Percentiles rank a stretch among this genome's conserved stretches.
Evolutionary conservation across 352 stramenopile genomes (phyloP).

Genomic region (Pythium grandisporangium): DNA sequence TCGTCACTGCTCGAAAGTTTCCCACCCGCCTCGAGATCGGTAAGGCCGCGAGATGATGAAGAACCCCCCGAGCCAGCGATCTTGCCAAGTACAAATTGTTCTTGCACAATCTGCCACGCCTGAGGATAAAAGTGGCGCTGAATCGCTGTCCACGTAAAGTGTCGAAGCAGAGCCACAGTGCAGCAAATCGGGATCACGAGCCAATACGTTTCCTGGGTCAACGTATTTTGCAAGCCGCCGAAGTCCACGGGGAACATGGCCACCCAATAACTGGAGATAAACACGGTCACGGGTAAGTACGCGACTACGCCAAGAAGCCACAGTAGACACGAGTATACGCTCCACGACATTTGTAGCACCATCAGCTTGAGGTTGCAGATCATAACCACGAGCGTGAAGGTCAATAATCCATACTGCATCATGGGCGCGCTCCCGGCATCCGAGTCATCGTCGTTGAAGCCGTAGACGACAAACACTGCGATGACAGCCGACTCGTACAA

Average conservation of each 20-base stretch:
- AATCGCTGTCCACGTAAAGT: constrained; percentile 65
- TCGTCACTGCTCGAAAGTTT: too few species aligned
- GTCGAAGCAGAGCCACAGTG: constrained; percentile 44
- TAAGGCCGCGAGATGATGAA: too few species aligned
- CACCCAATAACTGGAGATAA: constrained; percentile 59
- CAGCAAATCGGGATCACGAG: constrained; percentile 51
- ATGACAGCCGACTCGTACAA: constrained; percentile 65
- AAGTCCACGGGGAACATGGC: constrained; percentile 54
- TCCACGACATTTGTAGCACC: constrained; percentile 79
- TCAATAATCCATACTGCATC: constrained; percentile 88
- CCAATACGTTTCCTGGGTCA: constrained; percentile 57
- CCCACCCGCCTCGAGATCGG: too few species aligned
- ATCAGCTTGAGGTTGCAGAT: constrained; percentile 90
- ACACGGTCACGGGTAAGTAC: constrained; percentile 51
- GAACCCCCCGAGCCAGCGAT: constrained; percentile 5
- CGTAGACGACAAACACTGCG: constrained; percentile 58
- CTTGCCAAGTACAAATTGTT: constrained; percentile 48
- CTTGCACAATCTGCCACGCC: constrained; percentile 78
- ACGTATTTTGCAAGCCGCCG: constrained; percentile 68
- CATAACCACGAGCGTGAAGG: constrained; percentile 92
- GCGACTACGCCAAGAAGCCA: constrained; percentile 59
- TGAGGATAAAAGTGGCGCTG: constrained; percentile 65
- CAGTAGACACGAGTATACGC: constrained; percentile 22
- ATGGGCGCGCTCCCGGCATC: constrained; percentile 83
- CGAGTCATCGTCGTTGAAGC: constrained; percentile 57